Evolutionary conservation across 257 asterid species (phyloP), one percentile per base, ranked within the genome.

Genomic region (Thymus mandschuricus): DNA sequence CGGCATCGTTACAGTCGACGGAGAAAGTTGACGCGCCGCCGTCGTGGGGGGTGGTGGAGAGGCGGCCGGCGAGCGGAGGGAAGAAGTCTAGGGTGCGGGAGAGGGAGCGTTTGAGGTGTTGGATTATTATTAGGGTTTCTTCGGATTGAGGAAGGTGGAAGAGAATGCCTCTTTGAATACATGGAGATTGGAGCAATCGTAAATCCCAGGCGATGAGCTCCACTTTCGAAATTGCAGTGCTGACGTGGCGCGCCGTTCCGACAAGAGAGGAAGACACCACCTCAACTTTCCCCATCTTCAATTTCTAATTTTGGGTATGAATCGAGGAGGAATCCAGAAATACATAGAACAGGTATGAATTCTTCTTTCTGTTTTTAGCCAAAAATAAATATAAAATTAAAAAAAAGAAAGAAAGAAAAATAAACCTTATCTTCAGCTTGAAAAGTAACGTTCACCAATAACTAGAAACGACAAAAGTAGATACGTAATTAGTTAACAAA

Each of bases 61-160:
- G 56, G 10, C 87, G 87, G 74, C 86, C 84, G 11, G 84, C 72
- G 46, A 79, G 79, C 0, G 86, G 86, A 0, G 80, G 86, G 11
- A 82, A 82, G 74, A 64, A 82, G 72, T 62, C 57, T 0, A 79
- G 80, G 1, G 84, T 40, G 3, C 61, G 75, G 3, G 81, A 58
- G 67, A 82, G 72, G 9, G 84, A 66, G 64, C 4, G 35, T 31
- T 75, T 80, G 52, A 82, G 84, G 72, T 74, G 79, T 12, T 67
- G 2, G 33, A 81, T 75, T n/a, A 21, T 21, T 21, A 21, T 21
- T 21, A 69, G 0, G 66, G 6, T 56, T 45, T 61, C 8, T 2
- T 34, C 30, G 15, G 60, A 55, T 50, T 71, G 8, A 4, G 70
- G 72, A 1, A 34, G 64, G 63, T 9, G 38, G 21, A 50, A 50